These are phyloP conservation scores for Cynanchum wilfordii DNA, from an alignment of 257 asterid genomes.

Conservation along the genomic window DNA sequence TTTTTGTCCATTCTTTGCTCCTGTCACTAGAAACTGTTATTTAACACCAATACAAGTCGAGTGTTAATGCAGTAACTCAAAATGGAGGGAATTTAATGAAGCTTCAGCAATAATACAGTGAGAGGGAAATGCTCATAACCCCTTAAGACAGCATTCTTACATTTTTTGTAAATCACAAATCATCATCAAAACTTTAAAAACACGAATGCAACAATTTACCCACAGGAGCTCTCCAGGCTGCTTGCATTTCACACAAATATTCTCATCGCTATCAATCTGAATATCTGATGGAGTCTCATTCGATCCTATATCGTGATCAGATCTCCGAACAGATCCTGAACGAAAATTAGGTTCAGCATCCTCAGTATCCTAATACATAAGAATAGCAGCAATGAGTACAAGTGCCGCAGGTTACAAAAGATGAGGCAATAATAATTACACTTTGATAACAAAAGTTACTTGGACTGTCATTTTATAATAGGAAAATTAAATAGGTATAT, in stretches of 20 bases:
- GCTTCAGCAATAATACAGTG: background rate
- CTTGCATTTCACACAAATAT: conserved; percentile 47
- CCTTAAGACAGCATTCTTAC: background rate
- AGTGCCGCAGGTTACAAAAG: background rate
- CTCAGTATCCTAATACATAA: conserved; percentile 44
- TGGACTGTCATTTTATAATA: too few relatives aligned
- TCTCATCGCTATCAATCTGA: conserved; percentile 27
- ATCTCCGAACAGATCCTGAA: conserved; percentile 27
- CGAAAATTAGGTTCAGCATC: conserved; percentile 42
- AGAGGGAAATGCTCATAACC: background rate
- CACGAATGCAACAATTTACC: conserved; percentile 44
- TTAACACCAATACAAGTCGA: background rate
- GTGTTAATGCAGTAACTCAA: background rate
- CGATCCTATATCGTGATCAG: conserved; percentile 14
- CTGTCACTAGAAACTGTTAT: background rate
- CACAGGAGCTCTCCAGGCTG: conserved; percentile 64
- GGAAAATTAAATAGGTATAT: too few relatives aligned
- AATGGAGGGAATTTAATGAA: background rate
- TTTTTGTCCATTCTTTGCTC: background rate
- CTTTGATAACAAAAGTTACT: background rate
- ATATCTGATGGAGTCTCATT: conserved; percentile 28
- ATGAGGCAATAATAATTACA: background rate
- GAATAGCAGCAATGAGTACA: background rate
- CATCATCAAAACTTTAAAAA: conserved; percentile 14
- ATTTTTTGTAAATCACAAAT: background rate